Evolutionary conservation across 1,284 basidiomycete species (phyloP).

Genomic region (Mycosarcoma mackinlayi): DNA sequence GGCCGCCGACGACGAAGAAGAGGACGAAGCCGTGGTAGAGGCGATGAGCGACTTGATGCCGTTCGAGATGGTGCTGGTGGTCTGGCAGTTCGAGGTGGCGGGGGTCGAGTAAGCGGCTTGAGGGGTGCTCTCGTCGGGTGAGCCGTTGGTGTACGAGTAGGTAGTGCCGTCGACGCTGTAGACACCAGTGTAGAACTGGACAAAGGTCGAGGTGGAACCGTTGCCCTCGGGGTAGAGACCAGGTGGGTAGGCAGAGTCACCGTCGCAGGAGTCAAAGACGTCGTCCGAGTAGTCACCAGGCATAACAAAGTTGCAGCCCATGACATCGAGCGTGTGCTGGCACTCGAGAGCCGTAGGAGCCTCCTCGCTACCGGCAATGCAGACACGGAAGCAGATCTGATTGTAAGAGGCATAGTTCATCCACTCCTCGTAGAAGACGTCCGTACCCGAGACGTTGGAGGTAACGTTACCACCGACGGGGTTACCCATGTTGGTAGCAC

Average conservation of each 20-base stretch:
- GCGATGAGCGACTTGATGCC: slow-evolving; percentile 57
- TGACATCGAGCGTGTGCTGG: slow-evolving; percentile 66
- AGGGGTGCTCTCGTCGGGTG: slow-evolving; percentile 57
- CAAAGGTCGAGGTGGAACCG: slow-evolving; percentile 63
- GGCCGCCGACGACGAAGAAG: slow-evolving; percentile 21
- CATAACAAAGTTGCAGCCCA: slow-evolving; percentile 69
- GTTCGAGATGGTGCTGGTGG: slow-evolving; percentile 55
- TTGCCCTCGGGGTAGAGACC: slow-evolving; percentile 60
- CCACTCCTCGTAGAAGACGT: slow-evolving; percentile 73
- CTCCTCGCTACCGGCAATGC: slow-evolving; percentile 61
- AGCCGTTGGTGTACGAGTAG: slow-evolving; percentile 64
- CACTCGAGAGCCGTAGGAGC: slow-evolving; percentile 60
- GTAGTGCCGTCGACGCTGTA: slow-evolving; percentile 46
- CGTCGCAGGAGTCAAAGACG: slow-evolving; percentile 66
- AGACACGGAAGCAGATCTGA: slow-evolving; percentile 67
- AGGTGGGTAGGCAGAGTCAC: slow-evolving; percentile 67
- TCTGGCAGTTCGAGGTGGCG: slow-evolving; percentile 58
- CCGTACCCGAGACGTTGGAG: slow-evolving; percentile 70
- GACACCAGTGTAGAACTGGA: slow-evolving; percentile 61
- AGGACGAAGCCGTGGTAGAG: slow-evolving; percentile 4
- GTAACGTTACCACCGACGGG: slow-evolving; percentile 73
- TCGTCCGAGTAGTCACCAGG: slow-evolving; percentile 64
- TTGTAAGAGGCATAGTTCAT: slow-evolving; percentile 68
- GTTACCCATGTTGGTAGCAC: slow-evolving; percentile 70
- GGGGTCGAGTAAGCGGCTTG: slow-evolving; percentile 64